These are phyloP conservation scores for Solanum etuberosum DNA, from an alignment of 257 asterid species.

Conservation along the genomic window DNA sequence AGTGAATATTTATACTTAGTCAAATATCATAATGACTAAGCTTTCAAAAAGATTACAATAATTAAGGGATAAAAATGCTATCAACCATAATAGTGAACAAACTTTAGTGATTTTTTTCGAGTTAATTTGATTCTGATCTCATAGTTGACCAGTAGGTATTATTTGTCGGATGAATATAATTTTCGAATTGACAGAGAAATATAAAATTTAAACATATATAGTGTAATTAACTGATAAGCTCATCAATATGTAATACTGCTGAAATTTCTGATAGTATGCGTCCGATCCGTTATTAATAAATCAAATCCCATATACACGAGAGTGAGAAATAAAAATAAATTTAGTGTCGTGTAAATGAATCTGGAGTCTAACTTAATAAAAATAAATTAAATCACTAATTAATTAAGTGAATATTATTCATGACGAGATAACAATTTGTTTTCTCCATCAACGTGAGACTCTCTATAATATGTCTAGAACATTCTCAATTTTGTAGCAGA, in stretches of 20 bases:
- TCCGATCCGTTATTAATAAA: too few relatives aligned
- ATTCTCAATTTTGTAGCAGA: background rate
- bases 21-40: too few relatives aligned
- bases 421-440: background rate
- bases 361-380: background rate
- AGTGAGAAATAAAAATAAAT: background rate
- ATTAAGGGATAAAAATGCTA: background rate
- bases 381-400: background rate
- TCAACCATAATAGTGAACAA: background rate
- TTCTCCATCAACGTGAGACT: background rate
- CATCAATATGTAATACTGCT: background rate
- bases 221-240: background rate
- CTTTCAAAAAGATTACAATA: background rate
- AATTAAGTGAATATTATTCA: background rate
- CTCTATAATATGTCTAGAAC: background rate
- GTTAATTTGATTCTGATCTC: background rate
- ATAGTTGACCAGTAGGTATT: background rate
- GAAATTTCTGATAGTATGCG: background rate
- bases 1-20: background rate
- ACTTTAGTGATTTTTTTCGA: background rate
- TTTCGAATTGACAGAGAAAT: background rate
- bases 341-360: background rate
- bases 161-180: background rate
- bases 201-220: background rate
- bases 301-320: background rate